Evolutionary conservation across 805 yeast species (phyloP).

Genomic region (Suhomyces sp.): DNA sequence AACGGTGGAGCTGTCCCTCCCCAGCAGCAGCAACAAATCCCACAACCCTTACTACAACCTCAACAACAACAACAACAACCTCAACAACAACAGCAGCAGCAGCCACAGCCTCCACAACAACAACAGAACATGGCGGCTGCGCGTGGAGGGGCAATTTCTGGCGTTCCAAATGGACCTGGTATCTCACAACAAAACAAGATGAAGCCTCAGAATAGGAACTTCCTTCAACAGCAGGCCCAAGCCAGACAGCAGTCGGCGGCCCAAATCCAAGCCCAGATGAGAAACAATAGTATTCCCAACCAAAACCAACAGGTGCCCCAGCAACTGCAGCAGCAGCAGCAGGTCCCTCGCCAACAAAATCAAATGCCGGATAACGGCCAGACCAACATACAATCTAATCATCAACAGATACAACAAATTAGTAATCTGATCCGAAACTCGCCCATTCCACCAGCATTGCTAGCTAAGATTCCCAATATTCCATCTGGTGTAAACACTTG

Average conservation of each 20-base stretch:
- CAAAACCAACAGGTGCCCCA: constrained; percentile 1
- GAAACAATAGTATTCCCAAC: constrained; percentile 8
- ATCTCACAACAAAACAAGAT: constrained; percentile 10
- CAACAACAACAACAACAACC: constrained; percentile 20
- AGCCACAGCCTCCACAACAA: neutral
- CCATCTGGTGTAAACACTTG: constrained; percentile 81
- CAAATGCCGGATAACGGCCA: constrained; percentile 11
- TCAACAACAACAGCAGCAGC: constrained; percentile 20
- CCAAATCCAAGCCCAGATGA: constrained; percentile 32
- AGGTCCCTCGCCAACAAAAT: constrained; percentile 4
- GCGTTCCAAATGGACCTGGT: neutral
- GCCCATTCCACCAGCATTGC: constrained; percentile 68
- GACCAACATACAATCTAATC: constrained; percentile 11
- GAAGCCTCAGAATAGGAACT: constrained; percentile 20
- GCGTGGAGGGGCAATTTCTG: constrained; percentile 1
- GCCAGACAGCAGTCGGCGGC: constrained; percentile 51
- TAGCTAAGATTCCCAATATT: constrained; percentile 66
- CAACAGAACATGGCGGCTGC: constrained; percentile 8
- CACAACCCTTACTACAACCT: constrained; percentile 13
- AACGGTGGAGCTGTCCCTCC: constrained; percentile 1
- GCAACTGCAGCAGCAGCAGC: constrained; percentile 6
- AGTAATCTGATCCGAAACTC: constrained; percentile 51
- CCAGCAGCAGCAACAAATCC: constrained; percentile 18
- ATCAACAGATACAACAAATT: constrained; percentile 40
- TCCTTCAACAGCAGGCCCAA: constrained; percentile 47